Base-by-base conservation (phyloP, 306 rosid species). In the Castanea mollissima region DNA sequence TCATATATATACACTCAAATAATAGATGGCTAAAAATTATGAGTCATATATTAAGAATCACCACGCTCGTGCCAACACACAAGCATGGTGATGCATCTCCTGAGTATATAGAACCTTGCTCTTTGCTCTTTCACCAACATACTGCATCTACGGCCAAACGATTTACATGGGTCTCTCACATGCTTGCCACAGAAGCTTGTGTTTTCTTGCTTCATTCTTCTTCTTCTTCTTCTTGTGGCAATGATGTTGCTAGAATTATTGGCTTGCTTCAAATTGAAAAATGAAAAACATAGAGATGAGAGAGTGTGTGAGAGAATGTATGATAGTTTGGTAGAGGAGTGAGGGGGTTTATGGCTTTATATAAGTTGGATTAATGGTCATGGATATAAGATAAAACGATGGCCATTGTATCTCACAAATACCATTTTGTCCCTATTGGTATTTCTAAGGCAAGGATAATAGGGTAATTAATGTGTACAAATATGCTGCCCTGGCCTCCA, bases 51-150 rank as follows among this genome's bases (percentile, higher is more conserved):
- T 75, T 55, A 88, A 82, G 73, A 52, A 25, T 91, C 93, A 14
- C 77, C 85, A 8, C 62, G 83, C 58, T 88, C 92, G 57, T 81
- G 83, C 97, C 96, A 92, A 60, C 97, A 92, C 19, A 89, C 41
- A 56, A 93, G 93, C 97, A 93, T 93, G 73, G 85, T 83, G 86
- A 93, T 76, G 78, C 97, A 91, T 32, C 91, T 83, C 1, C 96
- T 82, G 80, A 93, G 87, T 52, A 93, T 93, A 73, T 93, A 93
- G 85, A 93, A 93, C 77, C 92, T 85, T 16, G 86, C 97, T 23
- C 92, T 85, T 29, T 88, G 94, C 84, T 93, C 94, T 85, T 93
- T 93, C 74, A 86, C 91, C 23, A 87, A 77, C 67, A 81, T 58
- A 29, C 86, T 79, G 76, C 96, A 92, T 75, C 88, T 86, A 23